Conservation (phyloP, 2,329 filamentous ascomycete genomes). For the Ampelomyces quisqualis region DNA sequence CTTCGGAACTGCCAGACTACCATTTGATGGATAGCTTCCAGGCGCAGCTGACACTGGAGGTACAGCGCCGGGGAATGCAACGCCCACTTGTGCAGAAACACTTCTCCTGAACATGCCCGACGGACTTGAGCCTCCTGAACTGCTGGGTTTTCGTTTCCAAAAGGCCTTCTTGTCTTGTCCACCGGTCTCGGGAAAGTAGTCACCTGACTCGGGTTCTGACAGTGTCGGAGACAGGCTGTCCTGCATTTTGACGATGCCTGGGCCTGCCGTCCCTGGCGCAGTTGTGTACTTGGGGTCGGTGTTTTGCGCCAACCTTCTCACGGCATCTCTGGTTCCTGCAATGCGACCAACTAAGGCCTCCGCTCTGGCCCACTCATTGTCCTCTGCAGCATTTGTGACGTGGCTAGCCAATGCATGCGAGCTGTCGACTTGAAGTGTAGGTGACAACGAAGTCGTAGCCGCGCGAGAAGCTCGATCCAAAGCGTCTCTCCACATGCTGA, state of each 20-base stretch:
- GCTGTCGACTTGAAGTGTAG: conserved; percentile 31
- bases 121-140: conserved; percentile 46
- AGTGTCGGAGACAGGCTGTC: conserved; percentile 44
- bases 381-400: conserved; percentile 56
- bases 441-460: conserved; percentile 33
- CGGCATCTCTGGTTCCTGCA: conserved; percentile 82
- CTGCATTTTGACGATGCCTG: conserved; percentile 32
- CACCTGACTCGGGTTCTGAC: conserved; percentile 50
- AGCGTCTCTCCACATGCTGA: conserved; percentile 81
- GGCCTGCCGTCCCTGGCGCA: conserved; percentile 35
- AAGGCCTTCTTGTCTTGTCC: conserved; percentile 68
- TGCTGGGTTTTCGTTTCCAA: conserved; percentile 85
- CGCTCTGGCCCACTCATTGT: conserved; percentile 82
- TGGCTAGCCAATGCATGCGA: conserved; percentile 20
- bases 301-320: conserved; percentile 82
- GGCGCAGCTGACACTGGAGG: conserved; percentile 42
- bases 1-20: conserved; percentile 42
- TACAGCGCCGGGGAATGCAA: conserved; percentile 46
- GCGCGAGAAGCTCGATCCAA: conserved; percentile 75
- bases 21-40: conserved; percentile 28
- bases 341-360: conserved; percentile 83
- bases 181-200: conserved; percentile 55
- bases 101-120: conserved; percentile 51
- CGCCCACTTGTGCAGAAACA: conserved; percentile 56
- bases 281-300: conserved; percentile 65